Evolutionary conservation across 768 basidiomycete species (phyloP), one percentile per base, ranked within the genome.

Genomic region (Jaapia argillacea): DNA sequence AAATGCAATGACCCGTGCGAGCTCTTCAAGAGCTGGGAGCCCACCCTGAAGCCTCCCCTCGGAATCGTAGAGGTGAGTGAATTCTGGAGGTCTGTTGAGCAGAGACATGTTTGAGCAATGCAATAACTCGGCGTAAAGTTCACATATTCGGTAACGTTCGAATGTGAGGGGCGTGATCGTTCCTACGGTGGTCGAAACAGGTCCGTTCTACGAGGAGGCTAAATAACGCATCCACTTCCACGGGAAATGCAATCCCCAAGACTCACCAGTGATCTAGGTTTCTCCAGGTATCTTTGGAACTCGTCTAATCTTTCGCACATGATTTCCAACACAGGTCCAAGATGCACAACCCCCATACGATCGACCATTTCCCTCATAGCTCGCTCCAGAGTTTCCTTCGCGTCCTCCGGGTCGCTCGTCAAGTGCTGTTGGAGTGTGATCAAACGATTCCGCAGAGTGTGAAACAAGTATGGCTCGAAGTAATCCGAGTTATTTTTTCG

Each of bases 31-130:
- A 10, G 84, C 81, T 2, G 78, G 66, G 7, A 96, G 63, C 4
- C 94, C 93, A n/a, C 91, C 91, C 51, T 82, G 79, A 35, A 99
- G 64, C 22, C 87, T 77, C 16, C 94, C 94, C 42, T 88, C 78
- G 1, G 69, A 65, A 55, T 89, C 88, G 60, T 90, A 92, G n/a
- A 80, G 66, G 20, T 76, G 70, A 37, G 77, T 74, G 44, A 72
- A 79, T 38, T 83, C 79, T 0, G 74, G 57, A 1, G 75, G 63
- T 6, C 96, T 87, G 58, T 98, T 98, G 22, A 98, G 70, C 20
- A 98, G 74, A 4, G 87, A 81, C 94, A 99, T 98, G 55, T 96
- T 98, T 14, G 96, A 98, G 59, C 92, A 96, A 57, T 99, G 96
- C 21, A 98, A 67, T 4, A 99, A 77, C 58, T 99, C 96, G 16